Evolutionary conservation across 345 rosid species (phyloP), one percentile per base, ranked within the genome.

Genomic region (Populus deltoides): DNA sequence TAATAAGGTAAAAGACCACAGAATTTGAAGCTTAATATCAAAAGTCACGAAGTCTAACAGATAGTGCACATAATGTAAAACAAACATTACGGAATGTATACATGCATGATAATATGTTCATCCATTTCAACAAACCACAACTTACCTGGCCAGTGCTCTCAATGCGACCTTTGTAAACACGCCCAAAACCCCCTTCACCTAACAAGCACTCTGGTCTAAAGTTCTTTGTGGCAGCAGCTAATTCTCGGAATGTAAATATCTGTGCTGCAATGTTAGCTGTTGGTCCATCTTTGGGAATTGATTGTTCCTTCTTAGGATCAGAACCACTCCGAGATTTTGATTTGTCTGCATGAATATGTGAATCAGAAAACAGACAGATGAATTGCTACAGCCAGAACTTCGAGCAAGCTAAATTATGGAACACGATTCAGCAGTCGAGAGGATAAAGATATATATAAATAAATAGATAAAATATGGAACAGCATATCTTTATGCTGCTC

Each of bases 121-220:
- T 74, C 45, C 20, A 73, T 47, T 75, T 51, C 78, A 78, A 68
- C n/a, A 8, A 67, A 57, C 70, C 61, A 36, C 38, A 27, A 61
- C 41, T 55, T 72, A 96, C 99, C 93, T 93, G 98, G 79, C 97
- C 99, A 43, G 92, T 89, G 83, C 88, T 91, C 88, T 93, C 99
- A 81, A 96, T 84, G 36, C 85, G 93, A 47, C 98, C 99, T 81
- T 92, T 91, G 85, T 96, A 93, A 68, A 96, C 99, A 80, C 86
- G 97, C 61, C 99, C 99, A 68, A 93, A 93, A 10, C 99, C 99
- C 47, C 98, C 98, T 91, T 96, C 99, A 68, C 98, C 99, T 72
- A 96, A 71, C 31, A 90, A 87, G 76, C 91, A 89, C 85, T 96
- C 98, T 35, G 83, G 94, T 80, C 91, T 82, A 70, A 96, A 96